Evolutionary conservation across 371 early-diverging fungal species (phyloP), one percentile per base, ranked within the genome.

Genomic region (Mortierella sp.): DNA sequence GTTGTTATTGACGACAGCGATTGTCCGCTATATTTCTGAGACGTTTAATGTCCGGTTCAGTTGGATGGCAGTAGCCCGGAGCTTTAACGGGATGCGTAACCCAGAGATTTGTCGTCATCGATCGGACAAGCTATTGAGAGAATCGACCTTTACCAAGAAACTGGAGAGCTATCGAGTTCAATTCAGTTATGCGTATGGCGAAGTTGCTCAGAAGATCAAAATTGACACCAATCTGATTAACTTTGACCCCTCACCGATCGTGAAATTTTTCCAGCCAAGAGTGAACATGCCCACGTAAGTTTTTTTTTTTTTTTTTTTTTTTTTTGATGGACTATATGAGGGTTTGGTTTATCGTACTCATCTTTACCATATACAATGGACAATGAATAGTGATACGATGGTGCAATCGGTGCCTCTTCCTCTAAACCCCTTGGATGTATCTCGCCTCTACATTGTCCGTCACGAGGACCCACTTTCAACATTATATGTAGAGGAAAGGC

Each of bases 91-190:
- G 15, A 19, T 29, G 5, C 65, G 72, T 6, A 55, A 25, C 12
- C 56, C 66, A 14, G 70, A 69, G 43, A 53, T 69, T 19, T 72
- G 73, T 43, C 80, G 80, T 15, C 80, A 72, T 56, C 73, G 80
- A 15, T 64, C 29, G 16, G 66, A 46, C 46, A 69, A 66, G 55
- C 37, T 79, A 46, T 51, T 63, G 57, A 57, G 67, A 18, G 70
- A 69, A 12, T 16, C 60, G 0, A 30, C 47, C 6, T n/a, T 62
- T 1, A 25, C 60, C 11, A 65, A 68, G 14, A 73, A 64, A 4
- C 58, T 73, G 11, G 67, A 72, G 25, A 55, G 60, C 51, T 76
- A 68, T 21, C 64, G 64, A 14, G 56, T 57, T 7, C 68, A 71
- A 19, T 72, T 76, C 26, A 61, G 55, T 14, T 56, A 59, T 28